These are phyloP conservation scores for Lizonia empirigonia DNA, from an alignment of 2,329 filamentous ascomycete species.

Conservation along the genomic window DNA sequence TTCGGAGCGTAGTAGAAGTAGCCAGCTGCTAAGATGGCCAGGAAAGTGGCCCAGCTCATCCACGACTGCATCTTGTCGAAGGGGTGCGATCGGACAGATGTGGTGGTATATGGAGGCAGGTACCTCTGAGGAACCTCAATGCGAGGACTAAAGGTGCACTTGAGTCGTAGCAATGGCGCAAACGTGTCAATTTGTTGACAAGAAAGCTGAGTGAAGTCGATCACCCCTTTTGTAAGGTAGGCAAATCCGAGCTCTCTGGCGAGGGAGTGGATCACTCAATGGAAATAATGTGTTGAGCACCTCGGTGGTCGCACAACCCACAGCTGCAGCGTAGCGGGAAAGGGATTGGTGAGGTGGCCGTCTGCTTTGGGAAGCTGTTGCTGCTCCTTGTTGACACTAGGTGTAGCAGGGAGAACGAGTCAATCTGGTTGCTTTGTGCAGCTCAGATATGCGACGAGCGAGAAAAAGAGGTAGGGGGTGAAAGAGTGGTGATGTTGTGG, in stretches of 20 bases:
- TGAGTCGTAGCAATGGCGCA: constrained; percentile 1
- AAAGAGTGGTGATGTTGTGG: constrained; percentile 23
- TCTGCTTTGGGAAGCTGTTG: constrained; percentile 26
- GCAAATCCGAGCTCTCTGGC: constrained; percentile 10
- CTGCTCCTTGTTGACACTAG: neutral
- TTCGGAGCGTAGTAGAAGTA: constrained; percentile 42
- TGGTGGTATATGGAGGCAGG: neutral
- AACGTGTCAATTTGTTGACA: constrained; percentile 4
- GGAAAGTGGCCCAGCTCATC: constrained; percentile 42
- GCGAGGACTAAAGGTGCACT: constrained; percentile 1
- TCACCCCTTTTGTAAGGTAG: constrained; percentile 23
- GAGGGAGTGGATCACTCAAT: constrained; percentile 15
- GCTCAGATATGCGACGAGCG: neutral
- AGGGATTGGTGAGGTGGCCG: constrained; percentile 32
- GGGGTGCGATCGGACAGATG: neutral
- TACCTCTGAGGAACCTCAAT: constrained; percentile 1
- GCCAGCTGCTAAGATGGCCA: constrained; percentile 35
- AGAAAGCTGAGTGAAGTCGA: constrained; percentile 16
- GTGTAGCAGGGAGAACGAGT: neutral
- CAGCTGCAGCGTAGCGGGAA: constrained; percentile 21
- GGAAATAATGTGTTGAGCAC: constrained; percentile 11
- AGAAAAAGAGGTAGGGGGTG: constrained; percentile 6
- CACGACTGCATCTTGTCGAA: constrained; percentile 38
- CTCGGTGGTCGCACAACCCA: constrained; percentile 19
- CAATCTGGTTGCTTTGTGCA: constrained; percentile 2